Evolutionary conservation across 495 filamentous ascomycete genomes (phyloP).

Genomic region (Darksidea phi): DNA sequence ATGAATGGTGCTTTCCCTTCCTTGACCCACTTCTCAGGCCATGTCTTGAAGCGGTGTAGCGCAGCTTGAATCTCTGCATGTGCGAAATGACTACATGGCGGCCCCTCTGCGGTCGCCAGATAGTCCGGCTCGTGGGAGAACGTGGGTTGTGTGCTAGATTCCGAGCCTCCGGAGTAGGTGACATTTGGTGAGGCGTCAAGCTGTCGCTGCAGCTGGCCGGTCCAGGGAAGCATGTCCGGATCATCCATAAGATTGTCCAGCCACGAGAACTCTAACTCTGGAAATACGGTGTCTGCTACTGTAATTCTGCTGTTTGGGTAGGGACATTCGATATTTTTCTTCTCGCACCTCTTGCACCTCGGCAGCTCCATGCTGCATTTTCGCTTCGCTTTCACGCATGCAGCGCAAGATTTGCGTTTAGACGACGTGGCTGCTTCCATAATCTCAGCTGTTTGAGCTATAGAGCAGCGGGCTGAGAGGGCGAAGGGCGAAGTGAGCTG

Average conservation of each 20-base stretch:
- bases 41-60: conserved; percentile 26
- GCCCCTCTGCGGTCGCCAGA: neutral
- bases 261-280: conserved; percentile 32
- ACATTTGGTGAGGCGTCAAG: neutral
- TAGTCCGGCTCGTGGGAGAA: conserved; percentile 10
- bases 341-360: conserved; percentile 22
- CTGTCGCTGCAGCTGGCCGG: conserved; percentile 19
- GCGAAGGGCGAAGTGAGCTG: no score
- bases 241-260: conserved; percentile 25
- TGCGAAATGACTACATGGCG: neutral
- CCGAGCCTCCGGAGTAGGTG: neutral
- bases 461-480: no score
- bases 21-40: conserved; percentile 30
- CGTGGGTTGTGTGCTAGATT: neutral
- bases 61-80: conserved; percentile 21
- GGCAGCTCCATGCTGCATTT: conserved; percentile 29
- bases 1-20: conserved; percentile 35
- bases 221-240: conserved; percentile 20
- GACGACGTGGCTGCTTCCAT: neutral
- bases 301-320: conserved; percentile 16
- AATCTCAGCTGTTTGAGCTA: no score
- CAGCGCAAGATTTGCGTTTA: conserved; percentile 25
- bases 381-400: conserved; percentile 29
- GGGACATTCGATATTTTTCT: conserved; percentile 24
- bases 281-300: conserved; percentile 9